A percentile compares a stretch with the other conserved stretches of the same genome.
Conservation (phyloP, 2,329 filamentous ascomycete genomes). For the Fusarium mangiferae region DNA sequence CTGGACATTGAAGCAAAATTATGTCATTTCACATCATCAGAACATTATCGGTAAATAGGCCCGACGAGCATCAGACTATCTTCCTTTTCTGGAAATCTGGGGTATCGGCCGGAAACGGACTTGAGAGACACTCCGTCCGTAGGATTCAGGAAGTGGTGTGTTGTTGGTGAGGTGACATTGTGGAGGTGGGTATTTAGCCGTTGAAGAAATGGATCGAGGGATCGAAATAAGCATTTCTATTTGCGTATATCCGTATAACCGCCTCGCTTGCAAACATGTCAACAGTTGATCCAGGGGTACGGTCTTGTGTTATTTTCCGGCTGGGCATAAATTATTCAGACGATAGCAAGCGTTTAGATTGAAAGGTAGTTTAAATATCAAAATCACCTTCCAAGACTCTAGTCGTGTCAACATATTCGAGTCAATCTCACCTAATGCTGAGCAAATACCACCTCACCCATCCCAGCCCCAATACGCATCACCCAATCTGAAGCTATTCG, state of each 20-base stretch:
- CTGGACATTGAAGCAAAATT: not conserved
- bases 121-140: constrained; percentile 1
- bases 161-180: not conserved
- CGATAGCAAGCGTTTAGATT: too few species aligned
- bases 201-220: not conserved
- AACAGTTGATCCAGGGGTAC: not conserved
- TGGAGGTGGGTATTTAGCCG: not conserved
- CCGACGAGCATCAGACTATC: not conserved
- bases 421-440: not conserved
- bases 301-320: not conserved
- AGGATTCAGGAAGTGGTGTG: constrained; percentile 8
- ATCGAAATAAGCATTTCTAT: not conserved
- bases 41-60: not conserved
- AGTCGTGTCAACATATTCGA: not conserved
- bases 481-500: constrained; percentile 2
- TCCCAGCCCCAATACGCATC: not conserved
- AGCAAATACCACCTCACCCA: not conserved
- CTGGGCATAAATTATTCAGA: fast-evolving
- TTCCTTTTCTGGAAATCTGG: not conserved
- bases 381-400: not conserved
- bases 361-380: not conserved
- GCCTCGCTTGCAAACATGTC: not conserved
- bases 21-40: not conserved
- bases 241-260: not conserved
- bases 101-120: constrained; percentile 27